These are phyloP conservation scores for Coniochaeta pulveracea DNA, from an alignment of 2,329 filamentous ascomycete species.

Conservation along the genomic window DNA sequence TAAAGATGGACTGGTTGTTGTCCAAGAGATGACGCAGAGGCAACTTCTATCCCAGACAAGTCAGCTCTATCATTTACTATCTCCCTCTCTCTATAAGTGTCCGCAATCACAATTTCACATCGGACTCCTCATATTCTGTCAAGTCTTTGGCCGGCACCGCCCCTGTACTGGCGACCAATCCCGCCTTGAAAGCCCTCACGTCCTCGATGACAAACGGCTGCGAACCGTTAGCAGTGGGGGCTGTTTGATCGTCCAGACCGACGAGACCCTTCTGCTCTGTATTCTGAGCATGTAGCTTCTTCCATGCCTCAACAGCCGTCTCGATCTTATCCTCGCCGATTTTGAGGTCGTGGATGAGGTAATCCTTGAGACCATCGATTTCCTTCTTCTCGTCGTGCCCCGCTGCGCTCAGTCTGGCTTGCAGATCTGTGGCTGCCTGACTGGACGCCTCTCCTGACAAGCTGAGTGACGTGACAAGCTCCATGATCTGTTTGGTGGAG, in stretches of 20 bases:
- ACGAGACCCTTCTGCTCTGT: constrained; percentile 14
- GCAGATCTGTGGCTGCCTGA: constrained; percentile 20
- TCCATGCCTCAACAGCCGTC: constrained; percentile 25
- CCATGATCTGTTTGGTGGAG: constrained; percentile 27
- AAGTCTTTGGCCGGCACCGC: constrained; percentile 64
- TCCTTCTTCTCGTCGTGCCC: constrained; percentile 35
- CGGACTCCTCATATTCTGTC: constrained; percentile 75
- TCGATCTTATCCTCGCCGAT: constrained; percentile 37
- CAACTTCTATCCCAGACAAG: no score
- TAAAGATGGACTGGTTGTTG: no score
- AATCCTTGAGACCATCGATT: constrained; percentile 34
- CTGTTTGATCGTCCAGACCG: constrained; percentile 12
- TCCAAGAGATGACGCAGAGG: no score
- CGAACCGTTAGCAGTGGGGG: constrained; percentile 33
- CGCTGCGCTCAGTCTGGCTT: constrained; percentile 20
- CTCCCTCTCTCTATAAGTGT: neutral
- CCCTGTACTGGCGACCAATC: constrained; percentile 60
- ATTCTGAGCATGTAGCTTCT: constrained; percentile 17
- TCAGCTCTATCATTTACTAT: constrained; percentile 1
- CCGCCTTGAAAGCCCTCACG: constrained; percentile 69
- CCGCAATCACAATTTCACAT: constrained; percentile 59
- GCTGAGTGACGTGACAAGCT: constrained; percentile 24
- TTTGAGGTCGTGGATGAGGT: constrained; percentile 35
- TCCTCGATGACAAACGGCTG: constrained; percentile 59
- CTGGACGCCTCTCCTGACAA: constrained; percentile 20